These are phyloP conservation scores for Boletus reticulatus DNA, from an alignment of 768 basidiomycete species.

Conservation along the genomic window DNA sequence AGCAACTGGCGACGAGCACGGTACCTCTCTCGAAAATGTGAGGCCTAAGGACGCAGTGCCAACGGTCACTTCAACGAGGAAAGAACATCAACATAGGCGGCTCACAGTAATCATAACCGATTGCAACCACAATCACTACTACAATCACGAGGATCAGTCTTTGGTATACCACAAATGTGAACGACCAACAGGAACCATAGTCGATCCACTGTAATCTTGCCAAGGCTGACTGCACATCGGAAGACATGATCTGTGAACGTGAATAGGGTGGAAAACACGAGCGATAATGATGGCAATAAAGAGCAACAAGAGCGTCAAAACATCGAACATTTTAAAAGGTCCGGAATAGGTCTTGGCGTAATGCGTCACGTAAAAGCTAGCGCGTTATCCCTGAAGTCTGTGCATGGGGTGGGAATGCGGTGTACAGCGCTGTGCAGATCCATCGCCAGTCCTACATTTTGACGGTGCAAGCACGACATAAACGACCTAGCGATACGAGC, in stretches of 20 bases:
- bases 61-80: neutral
- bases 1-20: neutral
- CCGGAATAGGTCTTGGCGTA: too few relatives aligned
- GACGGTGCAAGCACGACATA: too few relatives aligned
- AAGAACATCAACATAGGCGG: neutral
- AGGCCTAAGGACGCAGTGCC: neutral
- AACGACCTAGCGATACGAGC: too few relatives aligned
- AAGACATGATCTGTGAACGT: neutral
- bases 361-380: too few relatives aligned
- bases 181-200: neutral
- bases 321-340: too few relatives aligned
- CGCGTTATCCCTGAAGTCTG: too few relatives aligned
- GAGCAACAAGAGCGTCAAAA: too few relatives aligned
- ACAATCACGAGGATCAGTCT: neutral
- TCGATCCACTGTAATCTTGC: neutral
- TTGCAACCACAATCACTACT: neutral
- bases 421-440: too few relatives aligned
- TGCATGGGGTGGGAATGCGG: too few relatives aligned
- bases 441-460: too few relatives aligned
- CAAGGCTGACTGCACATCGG: neutral
- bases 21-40: conserved; percentile 1
- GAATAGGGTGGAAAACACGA: neutral
- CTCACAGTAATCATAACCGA: neutral
- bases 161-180: neutral
- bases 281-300: too few relatives aligned